Evolutionary conservation across 1,284 basidiomycete genomes (phyloP), one percentile per base, ranked within the genome.

Genomic region (Meira miltonrushii): DNA sequence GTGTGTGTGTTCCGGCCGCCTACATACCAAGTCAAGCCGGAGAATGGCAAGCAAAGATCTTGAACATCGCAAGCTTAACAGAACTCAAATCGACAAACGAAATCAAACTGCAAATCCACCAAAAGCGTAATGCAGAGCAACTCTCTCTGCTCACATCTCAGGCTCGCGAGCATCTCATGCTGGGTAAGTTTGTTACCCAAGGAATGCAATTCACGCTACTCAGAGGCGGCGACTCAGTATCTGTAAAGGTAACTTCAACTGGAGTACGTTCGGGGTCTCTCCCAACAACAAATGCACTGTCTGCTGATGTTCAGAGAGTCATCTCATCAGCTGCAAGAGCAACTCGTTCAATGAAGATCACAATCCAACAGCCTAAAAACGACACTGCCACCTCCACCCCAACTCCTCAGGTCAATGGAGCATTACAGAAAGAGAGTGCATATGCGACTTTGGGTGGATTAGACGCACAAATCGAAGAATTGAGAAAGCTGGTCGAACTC

Each of bases 401-500:
- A 9, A 5, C 21, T 7, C 17, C 46, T 12, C 13, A 23, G 5
- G 12, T 13, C 12, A 48, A 25, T 48, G 46, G 12, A 19, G 25
- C 17, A 23, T 25, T 48, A 21, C 46, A 48, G 17, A 23, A 48
- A 25, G 46, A 48, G 23, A 48, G 46, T 25, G 46, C 46, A 17
- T 53, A 53, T 53, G 50, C 50, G 2, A 39, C 44, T 21, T 87
- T 99, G 15, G 95, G 95, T 25, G 95, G 95, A 2, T 83, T 98
- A 25, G 84, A 87, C 68, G 84, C 85, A 65, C 92, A 96, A 74
- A 93, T 99, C 63, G 82, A 85, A 55, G 86, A 91, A 78, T 90
- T 99, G 64, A 85, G 89, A 40, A 88, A 92, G 69, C 84, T 99
- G n/a, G 85, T 99, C 41, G 94, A 98, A 73, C 87, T 98, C 57